phyloP scores from a whole-genome alignment of 805 yeast species.

The Myxozyma neglecta region DNA sequence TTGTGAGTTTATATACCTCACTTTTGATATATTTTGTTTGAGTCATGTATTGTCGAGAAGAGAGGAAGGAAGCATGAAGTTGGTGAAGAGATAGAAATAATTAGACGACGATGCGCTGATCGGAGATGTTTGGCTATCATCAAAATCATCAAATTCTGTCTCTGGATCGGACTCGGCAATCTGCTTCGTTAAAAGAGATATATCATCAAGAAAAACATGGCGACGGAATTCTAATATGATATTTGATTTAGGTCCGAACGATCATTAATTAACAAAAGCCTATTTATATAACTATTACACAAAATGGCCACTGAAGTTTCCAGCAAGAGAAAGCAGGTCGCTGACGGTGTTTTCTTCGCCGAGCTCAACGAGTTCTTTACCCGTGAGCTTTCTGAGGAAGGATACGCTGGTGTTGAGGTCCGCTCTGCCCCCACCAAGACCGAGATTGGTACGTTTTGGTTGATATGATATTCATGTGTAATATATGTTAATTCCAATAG shows the following conservation, averaged over 20 bases:
- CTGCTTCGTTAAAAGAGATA: not conserved
- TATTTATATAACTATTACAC: not conserved
- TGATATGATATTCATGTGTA: not conserved
- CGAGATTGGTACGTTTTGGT: conserved; percentile 56
- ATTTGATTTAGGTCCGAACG: not conserved
- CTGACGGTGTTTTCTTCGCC: conserved; percentile 99
- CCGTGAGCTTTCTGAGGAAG: conserved; percentile 99
- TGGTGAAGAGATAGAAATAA: not conserved
- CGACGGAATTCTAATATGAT: not conserved
- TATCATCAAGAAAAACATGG: not conserved
- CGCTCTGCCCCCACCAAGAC: conserved; percentile 97
- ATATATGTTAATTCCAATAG: conserved; percentile 35
- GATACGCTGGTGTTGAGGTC: conserved; percentile 99
- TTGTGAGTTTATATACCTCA: not conserved
- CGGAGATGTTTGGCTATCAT: not conserved
- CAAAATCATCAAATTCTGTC: not conserved
- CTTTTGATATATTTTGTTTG: not conserved
- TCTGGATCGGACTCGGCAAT: not conserved
- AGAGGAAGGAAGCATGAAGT: not conserved
- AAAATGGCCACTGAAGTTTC: conserved; percentile 58
- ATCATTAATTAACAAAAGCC: not conserved
- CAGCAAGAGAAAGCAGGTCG: conserved; percentile 98
- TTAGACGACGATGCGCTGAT: not conserved
- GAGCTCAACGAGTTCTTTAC: conserved; percentile 99
- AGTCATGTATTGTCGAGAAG: not conserved